phyloP scores from a whole-genome alignment of 169 alveolate species.

The Nephromyces sp. region DNA sequence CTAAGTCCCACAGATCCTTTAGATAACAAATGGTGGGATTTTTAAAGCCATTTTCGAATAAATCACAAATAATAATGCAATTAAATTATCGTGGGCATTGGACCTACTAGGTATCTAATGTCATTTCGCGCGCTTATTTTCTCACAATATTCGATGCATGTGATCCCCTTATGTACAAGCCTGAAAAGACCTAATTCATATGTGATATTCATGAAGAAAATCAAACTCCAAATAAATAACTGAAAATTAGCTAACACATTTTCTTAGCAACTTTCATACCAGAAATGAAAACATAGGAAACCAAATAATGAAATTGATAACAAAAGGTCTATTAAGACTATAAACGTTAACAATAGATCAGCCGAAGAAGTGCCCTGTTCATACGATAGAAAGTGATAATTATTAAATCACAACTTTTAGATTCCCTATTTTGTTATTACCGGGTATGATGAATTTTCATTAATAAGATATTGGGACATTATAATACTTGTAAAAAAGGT shows the following conservation, averaged over 20 bases:
- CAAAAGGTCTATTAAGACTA: not conserved
- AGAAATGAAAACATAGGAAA: not conserved
- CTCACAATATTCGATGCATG: too few species aligned
- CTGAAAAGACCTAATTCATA: too few species aligned
- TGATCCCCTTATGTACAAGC: too few species aligned
- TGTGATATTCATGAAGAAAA: too few species aligned
- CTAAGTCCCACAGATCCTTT: not conserved
- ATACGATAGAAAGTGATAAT: not conserved
- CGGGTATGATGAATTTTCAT: conserved; percentile 19
- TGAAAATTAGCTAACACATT: not conserved
- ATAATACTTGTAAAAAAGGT: conserved; percentile 48
- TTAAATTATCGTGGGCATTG: too few species aligned
- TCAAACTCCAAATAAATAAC: too few species aligned
- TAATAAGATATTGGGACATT: conserved; percentile 45
- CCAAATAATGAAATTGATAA: not conserved
- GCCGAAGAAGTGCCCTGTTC: not conserved
- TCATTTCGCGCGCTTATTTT: too few species aligned
- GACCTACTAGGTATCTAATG: too few species aligned
- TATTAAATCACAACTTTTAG: not conserved
- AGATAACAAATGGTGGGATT: not conserved
- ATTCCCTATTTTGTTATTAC: not conserved
- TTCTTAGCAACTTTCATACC: not conserved
- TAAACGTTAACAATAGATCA: not conserved
- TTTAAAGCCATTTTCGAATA: conserved; percentile 6
- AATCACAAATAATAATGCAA: too few species aligned